phyloP scores from a whole-genome alignment of 768 basidiomycete species.

The Tylopilus sp. region DNA sequence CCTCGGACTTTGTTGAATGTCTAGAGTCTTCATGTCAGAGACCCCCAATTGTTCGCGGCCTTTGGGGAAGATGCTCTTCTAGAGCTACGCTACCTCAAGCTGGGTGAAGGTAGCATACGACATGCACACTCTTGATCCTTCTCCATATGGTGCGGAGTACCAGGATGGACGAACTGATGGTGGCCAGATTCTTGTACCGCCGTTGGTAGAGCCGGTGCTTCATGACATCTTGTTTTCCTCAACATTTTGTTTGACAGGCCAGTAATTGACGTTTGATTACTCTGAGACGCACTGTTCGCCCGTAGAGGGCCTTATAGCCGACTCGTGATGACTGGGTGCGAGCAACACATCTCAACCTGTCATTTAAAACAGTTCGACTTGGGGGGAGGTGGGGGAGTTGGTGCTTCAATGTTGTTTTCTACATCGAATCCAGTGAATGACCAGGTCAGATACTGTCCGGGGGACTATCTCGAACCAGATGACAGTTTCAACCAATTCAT shows the following conservation, averaged over 20 bases:
- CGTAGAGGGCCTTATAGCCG: neutral
- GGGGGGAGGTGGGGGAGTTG: neutral
- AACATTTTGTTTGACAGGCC: neutral
- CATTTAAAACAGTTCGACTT: neutral
- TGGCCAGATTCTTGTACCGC: neutral
- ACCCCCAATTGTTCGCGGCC: neutral
- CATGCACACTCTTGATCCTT: neutral
- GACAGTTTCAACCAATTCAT: too few species aligned
- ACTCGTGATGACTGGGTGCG: neutral
- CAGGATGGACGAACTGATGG: too few species aligned
- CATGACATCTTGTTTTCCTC: neutral
- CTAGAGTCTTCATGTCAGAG: neutral
- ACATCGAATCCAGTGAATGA: too few species aligned
- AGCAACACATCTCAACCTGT: too few species aligned
- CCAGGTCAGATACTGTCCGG: too few species aligned
- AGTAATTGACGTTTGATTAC: too few species aligned
- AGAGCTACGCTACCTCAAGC: neutral
- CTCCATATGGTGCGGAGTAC: neutral
- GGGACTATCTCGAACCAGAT: too few species aligned
- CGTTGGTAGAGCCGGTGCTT: neutral
- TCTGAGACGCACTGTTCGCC: neutral
- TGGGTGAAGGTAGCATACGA: neutral
- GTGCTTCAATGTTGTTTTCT: neutral
- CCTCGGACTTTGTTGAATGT: neutral
- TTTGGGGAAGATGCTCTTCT: conserved; percentile 3